phyloP scores from a whole-genome alignment of 1,284 basidiomycete genomes.

The Cronartium ribicola region DNA sequence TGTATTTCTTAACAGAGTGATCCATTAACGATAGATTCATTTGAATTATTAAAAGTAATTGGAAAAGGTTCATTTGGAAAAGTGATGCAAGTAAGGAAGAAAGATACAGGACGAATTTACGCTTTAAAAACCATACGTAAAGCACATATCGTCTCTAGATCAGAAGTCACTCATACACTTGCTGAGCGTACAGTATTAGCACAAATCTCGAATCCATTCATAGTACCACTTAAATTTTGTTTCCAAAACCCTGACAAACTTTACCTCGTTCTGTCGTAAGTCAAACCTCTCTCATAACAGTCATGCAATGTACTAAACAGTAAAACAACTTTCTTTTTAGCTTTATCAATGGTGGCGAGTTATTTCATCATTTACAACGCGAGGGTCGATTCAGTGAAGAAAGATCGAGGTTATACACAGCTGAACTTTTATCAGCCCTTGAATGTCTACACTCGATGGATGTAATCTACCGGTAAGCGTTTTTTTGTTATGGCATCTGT shows the following conservation, averaged over 20 bases:
- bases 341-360: constrained; percentile 96
- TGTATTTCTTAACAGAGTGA: too few relatives aligned
- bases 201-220: constrained; percentile 88
- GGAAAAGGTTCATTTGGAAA: constrained; percentile 44
- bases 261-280: constrained; percentile 84
- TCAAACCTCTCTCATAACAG: background rate
- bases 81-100: constrained; percentile 97
- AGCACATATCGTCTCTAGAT: constrained; percentile 97
- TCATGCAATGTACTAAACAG: background rate
- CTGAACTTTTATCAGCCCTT: constrained; percentile 84
- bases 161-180: constrained; percentile 98
- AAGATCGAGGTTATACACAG: constrained; percentile 87
- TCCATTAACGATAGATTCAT: constrained; percentile 42
- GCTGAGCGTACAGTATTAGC: constrained; percentile 98
- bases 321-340: constrained; percentile 7
- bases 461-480: constrained; percentile 71
- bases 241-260: constrained; percentile 96
- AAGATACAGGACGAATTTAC: constrained; percentile 96
- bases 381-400: constrained; percentile 91
- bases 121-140: constrained; percentile 99
- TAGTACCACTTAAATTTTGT: constrained; percentile 95
- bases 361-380: constrained; percentile 95
- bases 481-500: background rate
- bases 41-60: constrained; percentile 42
- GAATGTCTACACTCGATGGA: constrained; percentile 96